Evolutionary conservation across 2,329 filamentous ascomycete species (phyloP), one percentile per base, ranked within the genome.

Genomic region (Aschersonia sp.): DNA sequence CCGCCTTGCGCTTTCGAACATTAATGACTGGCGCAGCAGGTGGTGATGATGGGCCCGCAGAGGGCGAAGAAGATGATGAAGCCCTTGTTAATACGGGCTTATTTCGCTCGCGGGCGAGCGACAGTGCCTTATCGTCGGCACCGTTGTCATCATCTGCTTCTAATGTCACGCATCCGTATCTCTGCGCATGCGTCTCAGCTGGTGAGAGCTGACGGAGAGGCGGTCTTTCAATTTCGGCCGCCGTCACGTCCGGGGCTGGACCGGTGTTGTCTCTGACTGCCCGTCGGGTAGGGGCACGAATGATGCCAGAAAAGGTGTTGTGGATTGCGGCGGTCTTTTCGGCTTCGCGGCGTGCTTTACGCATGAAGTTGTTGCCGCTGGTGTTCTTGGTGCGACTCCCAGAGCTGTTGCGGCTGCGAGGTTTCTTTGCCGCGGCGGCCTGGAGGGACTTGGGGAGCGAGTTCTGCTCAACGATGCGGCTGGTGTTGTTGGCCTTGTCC

Each of bases 261-360:
- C 20, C 20, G 20, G 20, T 20, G 20, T 20, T 20, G 20, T 20
- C 20, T 20, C 20, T 20, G 20, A 20, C 20, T 20, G 20, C 20
- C 20, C 20, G 20, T 60, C 9, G 66, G 61, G 9, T 48, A 4
- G 58, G 57, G 4, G 54, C 50, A 6, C 45, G 50, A 32, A 55
- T 51, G 20, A 50, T 40, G 43, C 60, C 69, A 20, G 69, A 65
- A 35, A 78, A 63, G 32, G 66, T 64, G 47, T 71, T 68, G 52
- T 73, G 70, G 38, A 68, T 69, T 48, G 53, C 67, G 47, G 65
- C 66, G 43, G 78, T 74, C 54, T 79, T 73, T 44, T 66, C 69
- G 5, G 73, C 74, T 55, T 83, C 75, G 45, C 75, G 69, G 43
- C 71, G 69, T 29, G 77, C 74, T 53, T 73, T 77, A 47, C 70